Conservation (phyloP, 257 asterid genomes). For the Jacaranda copaia region DNA sequence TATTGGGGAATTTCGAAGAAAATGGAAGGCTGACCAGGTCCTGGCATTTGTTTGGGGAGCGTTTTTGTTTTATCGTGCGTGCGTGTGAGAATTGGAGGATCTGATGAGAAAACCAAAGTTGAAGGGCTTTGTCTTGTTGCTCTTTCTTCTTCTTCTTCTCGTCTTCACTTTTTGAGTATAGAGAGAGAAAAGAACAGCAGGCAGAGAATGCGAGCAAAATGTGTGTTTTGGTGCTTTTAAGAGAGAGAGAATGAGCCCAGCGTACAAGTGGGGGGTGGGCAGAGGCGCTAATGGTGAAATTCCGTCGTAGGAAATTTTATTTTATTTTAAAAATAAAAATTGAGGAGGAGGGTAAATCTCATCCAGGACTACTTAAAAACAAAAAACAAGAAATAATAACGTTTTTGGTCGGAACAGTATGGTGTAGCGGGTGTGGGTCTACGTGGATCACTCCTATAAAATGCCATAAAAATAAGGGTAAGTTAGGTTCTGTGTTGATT, state of each 20-base stretch:
- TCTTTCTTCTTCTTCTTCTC: slow-evolving; percentile 11
- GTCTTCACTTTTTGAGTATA: slow-evolving; percentile 1
- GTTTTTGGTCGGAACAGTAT: slow-evolving; percentile 25
- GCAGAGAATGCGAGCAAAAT: slow-evolving; percentile 13
- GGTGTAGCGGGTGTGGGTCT: neutral
- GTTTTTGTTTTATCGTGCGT: slow-evolving; percentile 26
- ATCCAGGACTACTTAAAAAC: slow-evolving; percentile 23
- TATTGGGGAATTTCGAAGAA: slow-evolving; percentile 14
- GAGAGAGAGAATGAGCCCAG: slow-evolving; percentile 26
- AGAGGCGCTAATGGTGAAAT: slow-evolving; percentile 21
- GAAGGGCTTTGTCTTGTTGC: slow-evolving; percentile 39
- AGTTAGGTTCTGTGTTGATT: no score
- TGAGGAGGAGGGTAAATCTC: slow-evolving; percentile 17
- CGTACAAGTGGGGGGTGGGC: slow-evolving; percentile 23
- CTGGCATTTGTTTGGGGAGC: slow-evolving; percentile 9
- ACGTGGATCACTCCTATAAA: slow-evolving; percentile 30
- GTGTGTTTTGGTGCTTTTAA: slow-evolving; percentile 35
- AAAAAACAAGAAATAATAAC: neutral
- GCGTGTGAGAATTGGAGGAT: slow-evolving; percentile 36
- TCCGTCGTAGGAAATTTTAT: neutral
- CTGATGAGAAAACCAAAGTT: slow-evolving; percentile 29
- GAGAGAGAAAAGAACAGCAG: slow-evolving; percentile 36
- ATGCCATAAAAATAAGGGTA: slow-evolving; percentile 17
- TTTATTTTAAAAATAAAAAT: neutral
- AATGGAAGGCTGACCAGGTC: slow-evolving; percentile 31